Evolutionary conservation across 305 asterid genomes (phyloP).

Genomic region (Fraxinus xanthoxyloides): DNA sequence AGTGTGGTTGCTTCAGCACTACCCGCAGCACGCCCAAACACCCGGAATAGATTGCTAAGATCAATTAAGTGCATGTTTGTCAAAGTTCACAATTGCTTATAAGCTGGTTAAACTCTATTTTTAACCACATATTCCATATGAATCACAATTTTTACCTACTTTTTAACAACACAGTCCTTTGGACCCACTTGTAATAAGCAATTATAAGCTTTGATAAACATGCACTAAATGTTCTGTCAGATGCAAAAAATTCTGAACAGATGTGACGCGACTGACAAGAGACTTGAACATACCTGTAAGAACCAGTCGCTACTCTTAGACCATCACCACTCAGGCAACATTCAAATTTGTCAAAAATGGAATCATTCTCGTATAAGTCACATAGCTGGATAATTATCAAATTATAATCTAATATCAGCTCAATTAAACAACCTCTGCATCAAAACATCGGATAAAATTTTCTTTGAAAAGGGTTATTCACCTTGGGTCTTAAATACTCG

Average conservation of each 20-base stretch:
- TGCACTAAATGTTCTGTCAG: neutral
- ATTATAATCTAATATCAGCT: slow-evolving; percentile 31
- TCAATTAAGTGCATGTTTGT: neutral
- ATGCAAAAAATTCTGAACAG: neutral
- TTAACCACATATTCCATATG: neutral
- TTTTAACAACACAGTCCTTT: neutral
- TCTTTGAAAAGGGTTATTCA: slow-evolving; percentile 26
- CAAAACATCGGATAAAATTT: slow-evolving; percentile 9
- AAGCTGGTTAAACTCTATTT: neutral
- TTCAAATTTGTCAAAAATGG: slow-evolving; percentile 93
- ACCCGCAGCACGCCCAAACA: slow-evolving; percentile 79
- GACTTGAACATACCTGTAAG: slow-evolving; percentile 64
- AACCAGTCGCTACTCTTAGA: slow-evolving; percentile 89
- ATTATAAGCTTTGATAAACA: neutral
- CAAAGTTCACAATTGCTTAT: neutral
- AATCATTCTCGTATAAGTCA: slow-evolving; percentile 93
- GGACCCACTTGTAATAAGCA: neutral
- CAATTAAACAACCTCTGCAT: neutral
- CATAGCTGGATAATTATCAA: slow-evolving; percentile 61
- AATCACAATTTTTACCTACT: neutral
- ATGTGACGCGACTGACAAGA: slow-evolving; percentile 6
- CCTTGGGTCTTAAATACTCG: slow-evolving; percentile 95
- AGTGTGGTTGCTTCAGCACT: slow-evolving; percentile 82
- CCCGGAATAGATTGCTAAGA: slow-evolving; percentile 91
- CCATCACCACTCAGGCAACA: slow-evolving; percentile 99